A percentile compares a stretch with the other conserved stretches of the same genome.
Evolutionary conservation across 1,284 basidiomycete genomes (phyloP).

Genomic region (Cerioporus squamosus): DNA sequence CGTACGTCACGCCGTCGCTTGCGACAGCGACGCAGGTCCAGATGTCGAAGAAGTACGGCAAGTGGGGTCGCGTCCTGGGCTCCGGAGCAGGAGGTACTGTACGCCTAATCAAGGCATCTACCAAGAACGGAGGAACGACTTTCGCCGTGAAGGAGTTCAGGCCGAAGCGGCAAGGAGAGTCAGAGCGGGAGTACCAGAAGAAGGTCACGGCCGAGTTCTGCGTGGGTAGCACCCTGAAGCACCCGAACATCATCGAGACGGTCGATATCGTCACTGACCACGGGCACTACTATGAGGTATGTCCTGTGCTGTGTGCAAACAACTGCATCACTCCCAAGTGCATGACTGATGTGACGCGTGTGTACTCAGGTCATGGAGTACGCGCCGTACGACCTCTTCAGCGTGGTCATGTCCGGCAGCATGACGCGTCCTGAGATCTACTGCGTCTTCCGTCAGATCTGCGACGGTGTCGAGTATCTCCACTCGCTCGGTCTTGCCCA

Average conservation of each 20-base stretch:
- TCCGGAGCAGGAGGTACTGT: slow-evolving; percentile 98
- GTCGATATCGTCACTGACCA: slow-evolving; percentile 98
- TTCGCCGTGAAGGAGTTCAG: slow-evolving; percentile 99
- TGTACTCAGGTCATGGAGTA: slow-evolving; percentile 93
- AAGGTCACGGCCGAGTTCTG: slow-evolving; percentile 99
- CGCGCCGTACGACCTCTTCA: slow-evolving; percentile 97
- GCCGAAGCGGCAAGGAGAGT: slow-evolving; percentile 85
- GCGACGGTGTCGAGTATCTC: slow-evolving; percentile 97
- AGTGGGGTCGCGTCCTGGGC: slow-evolving; percentile 96
- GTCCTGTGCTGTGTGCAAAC: slow-evolving; percentile 22
- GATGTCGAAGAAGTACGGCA: slow-evolving; percentile 97
- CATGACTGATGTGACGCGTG: slow-evolving; percentile 19
- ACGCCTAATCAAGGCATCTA: slow-evolving; percentile 87
- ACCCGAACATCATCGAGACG: slow-evolving; percentile 97
- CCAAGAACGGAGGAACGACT: slow-evolving; percentile 79
- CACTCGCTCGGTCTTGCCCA: slow-evolving; percentile 98
- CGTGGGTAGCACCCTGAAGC: slow-evolving; percentile 93
- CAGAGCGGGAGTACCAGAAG: slow-evolving; percentile 97
- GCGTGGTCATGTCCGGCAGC: slow-evolving; percentile 99
- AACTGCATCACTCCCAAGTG: neutral
- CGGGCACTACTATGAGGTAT: slow-evolving; percentile 96
- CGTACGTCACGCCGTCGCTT: slow-evolving; percentile 44
- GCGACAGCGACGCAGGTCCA: slow-evolving; percentile 89
- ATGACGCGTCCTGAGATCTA: slow-evolving; percentile 99
- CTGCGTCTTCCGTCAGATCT: slow-evolving; percentile 98